Percentiles rank a stretch among this genome's conserved stretches.
phyloP scores from a whole-genome alignment of 129 eudicot genomes.

The Dittrichia graveolens region DNA sequence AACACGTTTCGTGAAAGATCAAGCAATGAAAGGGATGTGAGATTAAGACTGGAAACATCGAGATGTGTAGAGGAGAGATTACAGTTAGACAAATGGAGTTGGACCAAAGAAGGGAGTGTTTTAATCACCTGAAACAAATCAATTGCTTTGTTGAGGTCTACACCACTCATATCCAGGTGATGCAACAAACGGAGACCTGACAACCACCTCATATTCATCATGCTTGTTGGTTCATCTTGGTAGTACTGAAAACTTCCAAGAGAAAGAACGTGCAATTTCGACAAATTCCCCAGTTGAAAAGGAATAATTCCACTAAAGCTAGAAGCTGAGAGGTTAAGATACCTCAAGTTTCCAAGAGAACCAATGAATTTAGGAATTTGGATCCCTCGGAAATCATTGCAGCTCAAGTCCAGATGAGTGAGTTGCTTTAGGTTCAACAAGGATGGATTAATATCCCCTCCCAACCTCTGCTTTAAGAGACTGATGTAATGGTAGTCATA shows the following conservation, averaged over 20 bases:
- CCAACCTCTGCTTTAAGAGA: background rate
- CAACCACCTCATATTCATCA: background rate
- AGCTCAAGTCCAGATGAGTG: constrained; percentile 1
- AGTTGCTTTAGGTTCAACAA: background rate
- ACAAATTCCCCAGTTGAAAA: background rate
- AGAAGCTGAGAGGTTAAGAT: background rate
- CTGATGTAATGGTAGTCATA: background rate
- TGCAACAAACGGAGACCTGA: background rate
- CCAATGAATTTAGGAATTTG: background rate
- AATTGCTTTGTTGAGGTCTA: background rate
- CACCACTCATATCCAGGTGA: background rate
- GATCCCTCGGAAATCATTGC: constrained; percentile 4
- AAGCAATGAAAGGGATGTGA: background rate
- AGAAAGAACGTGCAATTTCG: background rate
- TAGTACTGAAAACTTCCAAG: background rate
- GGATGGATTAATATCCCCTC: background rate
- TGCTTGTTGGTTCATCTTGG: background rate
- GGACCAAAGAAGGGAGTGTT: background rate
- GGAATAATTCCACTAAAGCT: background rate
- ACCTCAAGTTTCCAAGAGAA: constrained; percentile 4
- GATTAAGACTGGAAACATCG: background rate
- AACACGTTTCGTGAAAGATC: background rate
- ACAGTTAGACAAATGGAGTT: background rate
- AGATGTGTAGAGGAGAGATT: background rate
- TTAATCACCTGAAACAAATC: constrained; percentile 8